phyloP scores from a whole-genome alignment of 2,329 filamentous ascomycete genomes.

The Penicillium sp. region DNA sequence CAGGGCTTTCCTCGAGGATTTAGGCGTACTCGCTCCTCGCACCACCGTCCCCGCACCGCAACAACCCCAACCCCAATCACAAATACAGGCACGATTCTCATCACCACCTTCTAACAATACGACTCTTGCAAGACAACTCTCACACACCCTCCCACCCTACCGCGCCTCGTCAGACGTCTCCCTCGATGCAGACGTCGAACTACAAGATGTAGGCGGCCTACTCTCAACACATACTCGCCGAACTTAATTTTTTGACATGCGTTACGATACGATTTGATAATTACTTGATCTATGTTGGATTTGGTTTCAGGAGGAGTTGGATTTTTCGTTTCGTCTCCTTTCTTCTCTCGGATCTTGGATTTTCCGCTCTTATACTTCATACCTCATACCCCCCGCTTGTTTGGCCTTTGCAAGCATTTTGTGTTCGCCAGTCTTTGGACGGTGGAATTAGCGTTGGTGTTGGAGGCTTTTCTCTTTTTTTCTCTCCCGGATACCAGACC shows the following conservation, averaged over 20 bases:
- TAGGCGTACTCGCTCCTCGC: conserved; percentile 31
- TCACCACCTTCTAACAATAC: conserved; percentile 1
- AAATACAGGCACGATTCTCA: not conserved
- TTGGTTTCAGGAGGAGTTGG: conserved; percentile 2
- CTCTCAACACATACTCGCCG: conserved; percentile 27
- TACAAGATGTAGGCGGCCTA: conserved; percentile 52
- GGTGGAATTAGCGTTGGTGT: conserved; percentile 23
- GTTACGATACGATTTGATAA: not conserved
- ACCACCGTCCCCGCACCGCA: conserved; percentile 1
- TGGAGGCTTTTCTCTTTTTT: conserved; percentile 5
- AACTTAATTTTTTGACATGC: conserved; percentile 7
- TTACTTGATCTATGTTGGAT: conserved; percentile 2
- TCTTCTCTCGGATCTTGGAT: not conserved
- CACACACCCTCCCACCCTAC: conserved; percentile 26
- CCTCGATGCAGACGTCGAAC: conserved; percentile 34
- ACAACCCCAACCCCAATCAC: not conserved
- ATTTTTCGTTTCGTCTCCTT: not conserved
- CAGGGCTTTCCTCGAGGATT: conserved; percentile 40
- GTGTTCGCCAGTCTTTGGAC: not conserved
- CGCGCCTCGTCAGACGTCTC: conserved; percentile 27
- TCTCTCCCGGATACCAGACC: not conserved
- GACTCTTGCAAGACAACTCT: not conserved
- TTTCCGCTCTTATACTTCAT: not conserved
- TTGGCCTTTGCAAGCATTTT: not conserved
- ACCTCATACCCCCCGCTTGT: conserved; percentile 4